Conservation (phyloP, 2,329 filamentous ascomycete genomes). For the Botrytis pseudocinerea region DNA sequence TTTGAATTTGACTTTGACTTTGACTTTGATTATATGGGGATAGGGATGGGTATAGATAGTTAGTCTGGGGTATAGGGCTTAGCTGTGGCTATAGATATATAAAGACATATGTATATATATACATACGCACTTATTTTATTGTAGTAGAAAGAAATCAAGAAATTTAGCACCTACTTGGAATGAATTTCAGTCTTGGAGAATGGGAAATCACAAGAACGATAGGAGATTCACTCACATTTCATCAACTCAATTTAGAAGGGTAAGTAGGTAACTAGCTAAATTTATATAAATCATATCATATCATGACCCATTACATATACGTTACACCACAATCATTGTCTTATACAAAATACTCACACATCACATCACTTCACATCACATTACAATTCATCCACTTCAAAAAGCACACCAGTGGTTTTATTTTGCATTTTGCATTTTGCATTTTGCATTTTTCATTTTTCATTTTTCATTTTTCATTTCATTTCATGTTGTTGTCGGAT, state of each 20-base stretch:
- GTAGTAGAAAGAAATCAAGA: background rate
- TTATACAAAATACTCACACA: too few species aligned
- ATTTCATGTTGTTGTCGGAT: background rate
- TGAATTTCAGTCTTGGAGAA: background rate
- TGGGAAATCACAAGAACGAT: background rate
- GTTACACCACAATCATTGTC: too few species aligned
- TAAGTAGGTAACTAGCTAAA: too few species aligned
- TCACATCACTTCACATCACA: background rate
- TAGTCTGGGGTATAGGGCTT: background rate
- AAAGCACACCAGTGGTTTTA: background rate
- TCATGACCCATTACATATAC: too few species aligned
- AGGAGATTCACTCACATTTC: background rate
- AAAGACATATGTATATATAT: background rate
- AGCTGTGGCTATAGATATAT: background rate
- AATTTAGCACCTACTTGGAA: background rate
- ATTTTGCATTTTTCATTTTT: background rate
- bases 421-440: background rate
- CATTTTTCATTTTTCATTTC: background rate
- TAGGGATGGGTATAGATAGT: background rate
- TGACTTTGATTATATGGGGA: background rate
- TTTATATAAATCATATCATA: too few species aligned
- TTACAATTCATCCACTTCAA: background rate
- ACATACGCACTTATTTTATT: background rate
- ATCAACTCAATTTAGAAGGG: too few species aligned
- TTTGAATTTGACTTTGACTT: background rate